phyloP scores from a whole-genome alignment of 2,329 filamentous ascomycete genomes.

The Pochonia chlamydosporia region DNA sequence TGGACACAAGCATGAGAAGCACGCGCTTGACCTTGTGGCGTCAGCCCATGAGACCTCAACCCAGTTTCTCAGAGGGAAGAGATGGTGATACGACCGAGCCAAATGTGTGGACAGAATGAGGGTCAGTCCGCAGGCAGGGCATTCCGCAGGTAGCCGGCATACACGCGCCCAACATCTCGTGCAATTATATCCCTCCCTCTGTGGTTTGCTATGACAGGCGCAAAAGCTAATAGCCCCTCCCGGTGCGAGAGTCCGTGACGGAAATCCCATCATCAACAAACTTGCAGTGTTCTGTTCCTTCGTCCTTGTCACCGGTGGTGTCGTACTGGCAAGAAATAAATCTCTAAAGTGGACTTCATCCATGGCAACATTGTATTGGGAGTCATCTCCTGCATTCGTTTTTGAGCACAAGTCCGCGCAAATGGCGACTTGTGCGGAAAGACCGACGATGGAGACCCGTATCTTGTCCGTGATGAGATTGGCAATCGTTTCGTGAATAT shows the following conservation, averaged over 20 bases:
- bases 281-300: constrained; percentile 52
- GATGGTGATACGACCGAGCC: constrained; percentile 86
- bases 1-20: constrained; percentile 68
- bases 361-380: constrained; percentile 75
- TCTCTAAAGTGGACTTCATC: constrained; percentile 75
- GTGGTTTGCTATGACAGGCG: constrained; percentile 82
- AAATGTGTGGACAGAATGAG: constrained; percentile 92
- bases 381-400: constrained; percentile 76
- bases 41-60: constrained; percentile 78
- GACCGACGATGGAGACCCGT: constrained; percentile 80
- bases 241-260: constrained; percentile 72
- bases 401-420: constrained; percentile 83
- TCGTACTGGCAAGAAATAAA: constrained; percentile 82
- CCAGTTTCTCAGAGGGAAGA: constrained; percentile 90
- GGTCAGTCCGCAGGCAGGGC: constrained; percentile 84
- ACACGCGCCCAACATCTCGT: constrained; percentile 85
- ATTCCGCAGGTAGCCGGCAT: constrained; percentile 83
- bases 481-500: constrained; percentile 86
- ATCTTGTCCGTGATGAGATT: constrained; percentile 77
- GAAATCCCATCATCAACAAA: constrained; percentile 97
- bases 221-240: constrained; percentile 66
- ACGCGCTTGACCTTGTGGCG: constrained; percentile 57
- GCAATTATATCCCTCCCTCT: constrained; percentile 82
- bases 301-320: constrained; percentile 75
- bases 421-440: constrained; percentile 87